Conservation (phyloP, 179 eudicot genomes). For the Camellia oleifera region DNA sequence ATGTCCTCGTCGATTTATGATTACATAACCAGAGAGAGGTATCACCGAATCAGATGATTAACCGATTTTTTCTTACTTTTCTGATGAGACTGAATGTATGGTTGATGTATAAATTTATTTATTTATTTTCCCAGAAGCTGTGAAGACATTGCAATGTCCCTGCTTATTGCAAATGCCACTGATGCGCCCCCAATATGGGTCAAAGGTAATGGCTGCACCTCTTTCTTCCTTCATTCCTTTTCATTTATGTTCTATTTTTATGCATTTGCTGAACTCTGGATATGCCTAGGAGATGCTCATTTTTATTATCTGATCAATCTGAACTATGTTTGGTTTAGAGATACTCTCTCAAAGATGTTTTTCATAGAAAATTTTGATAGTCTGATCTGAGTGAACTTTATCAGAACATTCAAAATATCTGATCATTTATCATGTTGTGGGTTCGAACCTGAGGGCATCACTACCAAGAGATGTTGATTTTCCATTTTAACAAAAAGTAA, state of each 20-base stretch:
- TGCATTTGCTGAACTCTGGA: neutral
- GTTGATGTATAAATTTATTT: neutral
- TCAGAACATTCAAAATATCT: too few relatives aligned
- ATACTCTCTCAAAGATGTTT: too few relatives aligned
- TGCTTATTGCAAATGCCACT: conserved; percentile 69
- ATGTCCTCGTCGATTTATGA: conserved; percentile 63
- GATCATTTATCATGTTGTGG: too few relatives aligned
- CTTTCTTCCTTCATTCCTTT: neutral
- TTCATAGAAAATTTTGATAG: too few relatives aligned
- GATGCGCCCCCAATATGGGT: conserved; percentile 74
- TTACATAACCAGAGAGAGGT: conserved; percentile 59
- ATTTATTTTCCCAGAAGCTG: conserved; percentile 44
- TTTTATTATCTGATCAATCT: too few relatives aligned
- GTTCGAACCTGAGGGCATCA: too few relatives aligned
- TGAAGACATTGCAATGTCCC: conserved; percentile 78
- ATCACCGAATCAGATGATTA: neutral
- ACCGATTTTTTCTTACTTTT: neutral
- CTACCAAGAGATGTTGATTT: too few relatives aligned
- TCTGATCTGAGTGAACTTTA: too few relatives aligned
- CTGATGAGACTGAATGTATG: neutral
- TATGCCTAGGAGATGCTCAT: neutral
- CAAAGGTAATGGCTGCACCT: conserved; percentile 39
- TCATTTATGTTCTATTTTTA: neutral
- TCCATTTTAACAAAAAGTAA: too few relatives aligned
- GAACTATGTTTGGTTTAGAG: too few relatives aligned